These are phyloP conservation scores for Raffaelea albimanens DNA, from an alignment of 2,329 filamentous ascomycete genomes.

Conservation along the genomic window DNA sequence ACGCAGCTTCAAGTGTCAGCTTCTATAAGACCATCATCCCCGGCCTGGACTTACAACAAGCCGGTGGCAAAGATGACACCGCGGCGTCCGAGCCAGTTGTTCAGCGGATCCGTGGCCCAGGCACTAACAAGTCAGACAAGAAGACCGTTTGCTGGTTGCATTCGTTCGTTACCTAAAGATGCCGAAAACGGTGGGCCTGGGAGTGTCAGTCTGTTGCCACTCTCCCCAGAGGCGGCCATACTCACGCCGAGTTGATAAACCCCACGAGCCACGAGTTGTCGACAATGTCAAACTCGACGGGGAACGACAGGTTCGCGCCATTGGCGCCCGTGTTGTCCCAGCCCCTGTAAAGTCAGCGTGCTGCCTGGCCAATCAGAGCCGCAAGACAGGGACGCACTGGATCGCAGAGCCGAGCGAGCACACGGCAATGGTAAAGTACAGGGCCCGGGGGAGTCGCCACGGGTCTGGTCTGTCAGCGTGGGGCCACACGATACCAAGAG, in stretches of 20 bases:
- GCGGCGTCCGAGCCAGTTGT: constrained; percentile 31
- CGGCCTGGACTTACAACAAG: constrained; percentile 27
- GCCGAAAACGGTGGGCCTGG: constrained; percentile 19
- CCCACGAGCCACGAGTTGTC: constrained; percentile 7
- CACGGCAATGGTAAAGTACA: constrained; percentile 10
- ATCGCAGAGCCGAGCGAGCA: constrained; percentile 34
- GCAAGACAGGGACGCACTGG: constrained; percentile 5
- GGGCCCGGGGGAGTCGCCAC: constrained; percentile 16
- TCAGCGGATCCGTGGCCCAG: constrained; percentile 38
- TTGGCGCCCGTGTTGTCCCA: constrained; percentile 31
- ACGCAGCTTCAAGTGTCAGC: constrained; percentile 25
- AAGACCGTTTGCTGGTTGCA: too few species aligned
- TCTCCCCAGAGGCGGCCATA: too few species aligned
- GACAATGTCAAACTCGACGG: constrained; percentile 31
- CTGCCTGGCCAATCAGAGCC: not conserved
- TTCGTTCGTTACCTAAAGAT: too few species aligned
- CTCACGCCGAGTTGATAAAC: not conserved
- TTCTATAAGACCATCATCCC: too few species aligned
- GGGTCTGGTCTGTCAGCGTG: constrained; percentile 19
- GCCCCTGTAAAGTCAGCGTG: not conserved
- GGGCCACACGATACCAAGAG: too few species aligned
- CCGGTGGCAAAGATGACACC: constrained; percentile 22
- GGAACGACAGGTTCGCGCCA: constrained; percentile 38
- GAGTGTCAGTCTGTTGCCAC: too few species aligned
- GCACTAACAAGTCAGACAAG: too few species aligned